Conservation (phyloP, 805 yeast species). For the Candida jianshihensis region DNA sequence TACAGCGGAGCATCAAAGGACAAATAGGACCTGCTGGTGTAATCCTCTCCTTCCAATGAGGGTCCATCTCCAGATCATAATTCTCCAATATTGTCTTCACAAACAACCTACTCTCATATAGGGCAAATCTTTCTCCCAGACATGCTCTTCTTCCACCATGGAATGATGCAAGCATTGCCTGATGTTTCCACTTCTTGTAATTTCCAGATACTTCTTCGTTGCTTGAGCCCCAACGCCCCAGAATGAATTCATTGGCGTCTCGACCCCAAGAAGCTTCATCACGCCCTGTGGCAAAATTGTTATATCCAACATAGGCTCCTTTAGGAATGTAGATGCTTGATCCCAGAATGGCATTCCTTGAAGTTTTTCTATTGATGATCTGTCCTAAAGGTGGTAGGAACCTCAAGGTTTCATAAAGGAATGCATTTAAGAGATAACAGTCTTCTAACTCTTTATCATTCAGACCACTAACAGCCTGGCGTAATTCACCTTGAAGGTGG, state of each 20-base stretch:
- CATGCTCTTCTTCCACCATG: constrained; percentile 59
- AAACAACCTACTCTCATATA: constrained; percentile 36
- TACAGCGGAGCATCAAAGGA: constrained; percentile 33
- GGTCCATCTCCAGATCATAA: constrained; percentile 32
- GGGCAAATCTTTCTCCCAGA: constrained; percentile 52
- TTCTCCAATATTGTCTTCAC: constrained; percentile 29
- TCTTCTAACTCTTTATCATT: constrained; percentile 10
- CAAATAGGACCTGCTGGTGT: constrained; percentile 56
- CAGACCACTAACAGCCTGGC: constrained; percentile 15
- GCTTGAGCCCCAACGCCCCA: constrained; percentile 45
- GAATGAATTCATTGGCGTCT: constrained; percentile 36
- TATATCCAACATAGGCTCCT: constrained; percentile 48
- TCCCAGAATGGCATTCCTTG: constrained; percentile 33
- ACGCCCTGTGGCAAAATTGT: constrained; percentile 46
- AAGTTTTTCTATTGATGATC: constrained; percentile 43
- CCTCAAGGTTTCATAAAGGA: constrained; percentile 41
- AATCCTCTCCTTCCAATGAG: constrained; percentile 39
- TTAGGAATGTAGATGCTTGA: constrained; percentile 37
- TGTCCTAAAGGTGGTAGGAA: constrained; percentile 51
- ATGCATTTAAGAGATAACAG: constrained; percentile 26
- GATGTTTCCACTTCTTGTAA: constrained; percentile 38
- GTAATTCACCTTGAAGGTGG: constrained; percentile 25
- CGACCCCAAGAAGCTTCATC: constrained; percentile 37
- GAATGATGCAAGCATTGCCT: constrained; percentile 42
- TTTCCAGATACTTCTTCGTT: constrained; percentile 30